Evolutionary conservation across 2,329 filamentous ascomycete genomes (phyloP), one percentile per base, ranked within the genome.

Genomic region (Cercospora citrullina): DNA sequence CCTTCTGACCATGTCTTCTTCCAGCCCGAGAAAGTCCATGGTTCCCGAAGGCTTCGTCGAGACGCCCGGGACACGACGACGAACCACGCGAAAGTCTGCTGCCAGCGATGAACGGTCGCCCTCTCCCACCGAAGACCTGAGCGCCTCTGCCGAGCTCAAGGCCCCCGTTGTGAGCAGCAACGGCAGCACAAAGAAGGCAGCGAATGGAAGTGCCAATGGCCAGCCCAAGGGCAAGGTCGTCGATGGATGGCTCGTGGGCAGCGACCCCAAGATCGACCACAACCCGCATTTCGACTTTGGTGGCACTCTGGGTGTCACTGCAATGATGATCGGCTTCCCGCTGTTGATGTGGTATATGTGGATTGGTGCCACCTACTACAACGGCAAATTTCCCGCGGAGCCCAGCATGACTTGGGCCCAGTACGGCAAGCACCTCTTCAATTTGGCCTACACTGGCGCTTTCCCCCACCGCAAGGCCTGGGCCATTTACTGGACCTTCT

Each of bases 331-430:
- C 70, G 88, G 91, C 57, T 99, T 98, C 81, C 95, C 95, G n/a
- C 70, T 90, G 42, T 86, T 99, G 75, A 98, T 98, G 94, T 97
- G 92, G 87, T 98, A 97, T 83, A 97, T 99, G 94, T 98, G 94
- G 94, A 90, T 96, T 80, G 95, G 95, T 61, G 91, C 94, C 36
- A 94, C 90, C 60, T 97, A 94, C 82, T 99, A 97, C 82, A 84
- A 93, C 77, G 94, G 94, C 74, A 89, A 91, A 71, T 84, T 96
- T 62, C 95, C 95, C 16, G 81, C 83, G 53, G 76, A 78, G 69
- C 76, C 75, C 26, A 71, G 69, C 71, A 75, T 76, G 75, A 89
- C 85, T 73, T 87, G 87, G 78, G 73, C 77, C 12, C 89, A 94
- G 18, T 98, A 97, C 78, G 84, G 87, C 64, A 80, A 84, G 67